These are phyloP conservation scores for Fusarium torulosum DNA, from an alignment of 2,329 filamentous ascomycete genomes.

Conservation along the genomic window DNA sequence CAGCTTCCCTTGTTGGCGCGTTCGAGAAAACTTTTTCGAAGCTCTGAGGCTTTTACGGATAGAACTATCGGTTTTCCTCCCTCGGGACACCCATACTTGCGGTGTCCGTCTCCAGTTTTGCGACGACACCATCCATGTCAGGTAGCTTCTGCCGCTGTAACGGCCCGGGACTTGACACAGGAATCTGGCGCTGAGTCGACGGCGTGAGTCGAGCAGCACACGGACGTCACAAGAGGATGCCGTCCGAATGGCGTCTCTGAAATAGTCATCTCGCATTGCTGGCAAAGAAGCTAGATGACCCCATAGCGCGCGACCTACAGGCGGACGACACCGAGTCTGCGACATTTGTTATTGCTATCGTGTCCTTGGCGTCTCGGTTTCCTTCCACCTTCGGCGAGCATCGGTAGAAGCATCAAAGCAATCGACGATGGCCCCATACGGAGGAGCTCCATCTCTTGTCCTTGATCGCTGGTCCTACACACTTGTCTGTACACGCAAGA, in stretches of 20 bases:
- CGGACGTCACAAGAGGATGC: conserved; percentile 26
- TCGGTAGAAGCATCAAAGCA: conserved; percentile 17
- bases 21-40: conserved; percentile 37
- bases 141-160: conserved; percentile 15
- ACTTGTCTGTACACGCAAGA: conserved; percentile 9
- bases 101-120: conserved; percentile 26
- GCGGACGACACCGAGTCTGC: conserved; percentile 30
- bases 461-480: neutral
- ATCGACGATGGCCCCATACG: conserved; percentile 23
- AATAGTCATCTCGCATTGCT: conserved; percentile 13
- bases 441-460: conserved; percentile 4
- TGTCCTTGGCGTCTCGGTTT: conserved; percentile 2
- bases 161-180: conserved; percentile 17
- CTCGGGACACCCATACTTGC: conserved; percentile 22
- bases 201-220: conserved; percentile 29
- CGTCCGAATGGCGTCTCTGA: neutral
- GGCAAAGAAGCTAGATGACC: conserved; percentile 11
- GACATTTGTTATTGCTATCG: conserved; percentile 15
- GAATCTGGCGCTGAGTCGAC: conserved; percentile 14
- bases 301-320: conserved; percentile 17
- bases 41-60: conserved; percentile 14
- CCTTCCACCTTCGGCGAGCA: conserved; percentile 25
- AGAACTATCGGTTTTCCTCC: conserved; percentile 33
- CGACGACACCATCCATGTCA: conserved; percentile 24
- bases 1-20: conserved; percentile 15